Base-by-base conservation (phyloP, 2,329 filamentous ascomycete species). In the Thielaviopsis musarum region DNA sequence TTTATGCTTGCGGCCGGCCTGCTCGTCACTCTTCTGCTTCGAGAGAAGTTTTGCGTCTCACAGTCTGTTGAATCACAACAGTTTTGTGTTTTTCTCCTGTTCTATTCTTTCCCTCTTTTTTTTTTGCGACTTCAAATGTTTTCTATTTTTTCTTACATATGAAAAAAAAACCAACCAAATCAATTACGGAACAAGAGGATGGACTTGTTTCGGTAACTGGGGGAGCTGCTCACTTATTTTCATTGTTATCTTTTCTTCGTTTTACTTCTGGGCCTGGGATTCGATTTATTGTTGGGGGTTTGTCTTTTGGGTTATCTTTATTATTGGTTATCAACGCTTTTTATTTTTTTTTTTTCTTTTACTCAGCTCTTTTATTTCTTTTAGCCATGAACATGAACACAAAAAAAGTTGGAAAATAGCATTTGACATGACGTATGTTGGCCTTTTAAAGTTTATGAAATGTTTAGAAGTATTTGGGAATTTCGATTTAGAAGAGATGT, bases 1-100 rank as follows among this genome's bases (percentile, higher is more conserved):
- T 62, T 56, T 52, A 17, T 59, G 38, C 54, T 21, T 48, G 48
- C 57, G 56, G 60, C 57, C 24, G 48, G 45, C 26, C 57, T 51
- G 60, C 57, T 34, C 52, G 45, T 49, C 56, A 56, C 22, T 41
- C 45, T 45, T 45, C 2, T n/a, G 38, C 38, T n/a, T 45, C 17
- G 38, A 45, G 38, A n/a, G 38, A 7, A 13, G 45, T 5, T 7
- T 49, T 49, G 17, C n/a, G 2, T 49, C 38, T 17, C 38, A 17
- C 17, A n/a, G n/a, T 5, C 38, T 45, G 17, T 17, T 12, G 9
- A 34, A 5, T 9, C 15, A 45, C 15, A 4, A 1, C 13, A 45
- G 38, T n/a, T n/a, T 21, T 49, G 7, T 49, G 45, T 49, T 21
- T n/a, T 21, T 19, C 17, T 5, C 2, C 7, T 21, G 17, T 21